These are phyloP conservation scores for Pelargonium exstipulatum DNA, from an alignment of 441 rosid genomes.

Conservation along the genomic window DNA sequence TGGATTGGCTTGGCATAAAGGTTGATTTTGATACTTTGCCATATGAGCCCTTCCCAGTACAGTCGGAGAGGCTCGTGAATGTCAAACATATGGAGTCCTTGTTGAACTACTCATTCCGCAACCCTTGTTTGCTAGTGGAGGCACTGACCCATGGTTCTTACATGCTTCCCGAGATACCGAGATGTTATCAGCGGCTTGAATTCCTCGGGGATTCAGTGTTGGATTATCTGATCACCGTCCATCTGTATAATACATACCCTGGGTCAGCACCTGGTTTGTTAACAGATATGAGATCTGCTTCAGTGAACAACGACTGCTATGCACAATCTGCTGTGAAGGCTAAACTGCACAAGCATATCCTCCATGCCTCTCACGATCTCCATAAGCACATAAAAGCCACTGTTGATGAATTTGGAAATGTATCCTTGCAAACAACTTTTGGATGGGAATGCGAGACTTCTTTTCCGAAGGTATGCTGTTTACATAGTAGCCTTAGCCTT, in stretches of 20 bases:
- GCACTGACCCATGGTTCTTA: conserved; percentile 94
- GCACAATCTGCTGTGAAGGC: conserved; percentile 53
- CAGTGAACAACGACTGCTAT: conserved; percentile 84
- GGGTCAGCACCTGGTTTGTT: conserved; percentile 61
- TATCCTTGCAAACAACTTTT: conserved; percentile 36
- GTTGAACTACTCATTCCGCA: conserved; percentile 52
- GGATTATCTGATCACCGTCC: conserved; percentile 64
- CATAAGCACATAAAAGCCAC: conserved; percentile 41
- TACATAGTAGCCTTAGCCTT: no score
- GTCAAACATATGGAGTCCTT: conserved; percentile 42
- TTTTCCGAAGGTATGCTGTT: conserved; percentile 64
- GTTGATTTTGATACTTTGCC: conserved; percentile 40
- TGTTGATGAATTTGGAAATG: conserved; percentile 29
- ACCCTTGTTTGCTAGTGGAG: conserved; percentile 67
- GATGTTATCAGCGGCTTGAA: conserved; percentile 91
- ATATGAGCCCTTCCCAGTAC: conserved; percentile 27
- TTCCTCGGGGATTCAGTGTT: conserved; percentile 87
- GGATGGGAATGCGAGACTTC: conserved; percentile 77
- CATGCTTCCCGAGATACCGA: conserved; percentile 82
- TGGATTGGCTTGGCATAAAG: conserved; percentile 68
- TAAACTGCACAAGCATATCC: conserved; percentile 60
- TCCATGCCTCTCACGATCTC: conserved; percentile 62
- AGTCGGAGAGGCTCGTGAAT: conserved; percentile 42
- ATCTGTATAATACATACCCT: conserved; percentile 52
- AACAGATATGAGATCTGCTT: conserved; percentile 87